Base-by-base conservation (phyloP, 2,329 filamentous ascomycete genomes). In the Xylaria sp. region DNA sequence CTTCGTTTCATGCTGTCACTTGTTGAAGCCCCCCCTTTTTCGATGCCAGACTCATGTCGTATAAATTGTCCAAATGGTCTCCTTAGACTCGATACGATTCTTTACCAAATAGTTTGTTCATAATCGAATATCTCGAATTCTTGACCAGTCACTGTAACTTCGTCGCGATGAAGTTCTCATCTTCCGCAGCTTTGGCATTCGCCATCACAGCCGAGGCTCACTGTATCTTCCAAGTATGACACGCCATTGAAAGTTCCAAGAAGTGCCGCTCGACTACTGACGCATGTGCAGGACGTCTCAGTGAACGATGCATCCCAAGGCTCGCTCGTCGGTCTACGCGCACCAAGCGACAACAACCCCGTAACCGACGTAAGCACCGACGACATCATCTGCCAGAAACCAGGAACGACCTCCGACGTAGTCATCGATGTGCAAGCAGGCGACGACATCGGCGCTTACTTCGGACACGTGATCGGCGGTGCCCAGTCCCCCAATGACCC, bases 391-490 rank as follows among this genome's bases (percentile, higher is more conserved):
- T 84, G 81, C 69, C 81, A 82, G 63, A 71, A 72, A 54, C 71
- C 75, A 9, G 76, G 76, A 13, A 71, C 68, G 34, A 78, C 71
- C 8, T 79, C 77, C 2, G 55, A 68, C 58, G 69, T 72, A 9
- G 73, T 84, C 55, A 78, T 83, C 63, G 72, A 74, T 48, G 77
- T 83, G 54, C 75, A 77, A 13, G 74, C 78, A 2, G 81, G 81
- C 10, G 81, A 82, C 67, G 74, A 76, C 64, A 72, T 83, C 51
- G 81, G 80, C 6, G 75, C 80, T 1, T 78, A 74, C 69, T 83
- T 78, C 75, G 79, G 80, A 48, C 81, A 83, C 66, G 74, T 83
- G 54, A 78, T 83, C 58, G 81, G 81, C 56, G 81, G 81, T 52
- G 74, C 77, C 6, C 80, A 83, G 69, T 76, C 74, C 64, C 56